Base-by-base conservation (phyloP, 2,329 filamentous ascomycete species). In the Curvularia verruculosa region DNA sequence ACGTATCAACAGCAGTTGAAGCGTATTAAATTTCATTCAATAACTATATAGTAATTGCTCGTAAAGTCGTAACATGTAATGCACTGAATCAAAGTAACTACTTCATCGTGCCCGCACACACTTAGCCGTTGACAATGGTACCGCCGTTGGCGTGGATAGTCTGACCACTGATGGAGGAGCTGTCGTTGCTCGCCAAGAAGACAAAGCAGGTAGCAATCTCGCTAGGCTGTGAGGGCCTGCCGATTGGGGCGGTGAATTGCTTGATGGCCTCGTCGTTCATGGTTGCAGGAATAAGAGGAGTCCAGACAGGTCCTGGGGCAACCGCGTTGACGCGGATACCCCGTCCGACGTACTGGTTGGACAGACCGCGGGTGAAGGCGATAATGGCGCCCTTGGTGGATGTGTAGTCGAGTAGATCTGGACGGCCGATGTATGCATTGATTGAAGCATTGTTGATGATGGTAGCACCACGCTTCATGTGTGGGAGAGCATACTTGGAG, bases 361-460 rank as follows among this genome's bases (percentile, higher is more conserved):
- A 88, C 23, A 95, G 79, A 0, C 84, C 89, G 34, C 90, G 87
- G 0, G 90, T 94, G 77, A 95, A 95, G 2, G 90, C 84, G 3
- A 94, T 78, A 63, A 95, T 89, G 52, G 89, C 90, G 34, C 90
- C 90, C 74, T 91, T 91, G 24, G 88, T 91, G 1, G 88, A 87
- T 0, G 90, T 92, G 79, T 95, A 94, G 76, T 95, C 90, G 47
- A 95, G 84, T 1, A 94, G 83, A 67, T 94, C 90, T 0, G 88
- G 88, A 1, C 90, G 88, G 37, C 91, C 91, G 56, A 92, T 85
- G 77, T 94, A 95, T 24, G 88, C 89, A 74, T 94, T 94, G 73
- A 95, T 88, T 29, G 89, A 92, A 43, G 90, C 87, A 72, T 91
- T 92, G 80, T 94, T 95, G 83, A 96, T 92, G 74, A 96, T 92